Conservation (phyloP, 2,329 filamentous ascomycete genomes). For the Curvularia hawaiiensis region DNA sequence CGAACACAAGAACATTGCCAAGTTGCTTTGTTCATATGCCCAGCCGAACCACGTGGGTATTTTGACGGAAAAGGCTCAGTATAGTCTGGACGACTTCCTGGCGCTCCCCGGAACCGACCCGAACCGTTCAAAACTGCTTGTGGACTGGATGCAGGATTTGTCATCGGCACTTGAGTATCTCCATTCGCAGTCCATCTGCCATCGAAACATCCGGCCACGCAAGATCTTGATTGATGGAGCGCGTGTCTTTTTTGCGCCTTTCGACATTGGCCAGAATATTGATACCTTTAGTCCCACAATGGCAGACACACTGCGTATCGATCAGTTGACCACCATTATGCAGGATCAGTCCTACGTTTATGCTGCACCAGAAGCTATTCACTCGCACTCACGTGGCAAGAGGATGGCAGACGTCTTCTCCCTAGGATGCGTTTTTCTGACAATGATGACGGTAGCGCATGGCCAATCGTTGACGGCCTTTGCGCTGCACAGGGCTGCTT, state of each 20-base stretch:
- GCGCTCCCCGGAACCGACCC: conserved; percentile 36
- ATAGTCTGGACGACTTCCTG: conserved; percentile 47
- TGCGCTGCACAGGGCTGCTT: conserved; percentile 41
- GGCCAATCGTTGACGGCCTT: conserved; percentile 44
- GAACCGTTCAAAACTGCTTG: conserved; percentile 40
- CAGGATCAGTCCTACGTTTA: conserved; percentile 47
- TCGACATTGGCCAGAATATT: conserved; percentile 41
- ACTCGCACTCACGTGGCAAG: conserved; percentile 43
- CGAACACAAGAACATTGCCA: conserved; percentile 48
- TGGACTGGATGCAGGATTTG: conserved; percentile 50
- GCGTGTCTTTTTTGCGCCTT: conserved; percentile 44
- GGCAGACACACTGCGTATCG: conserved; percentile 34
- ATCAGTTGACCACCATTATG: conserved; percentile 39
- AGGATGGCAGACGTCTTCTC: conserved; percentile 48
- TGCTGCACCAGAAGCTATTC: conserved; percentile 46
- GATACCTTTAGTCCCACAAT: conserved; percentile 38
- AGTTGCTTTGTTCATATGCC: conserved; percentile 46
- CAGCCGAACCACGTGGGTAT: conserved; percentile 47
- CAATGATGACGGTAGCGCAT: conserved; percentile 47
- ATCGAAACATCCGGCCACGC: conserved; percentile 46
- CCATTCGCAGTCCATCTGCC: conserved; percentile 45
- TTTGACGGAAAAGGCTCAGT: conserved; percentile 40
- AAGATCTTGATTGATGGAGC: conserved; percentile 48
- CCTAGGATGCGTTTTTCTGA: conserved; percentile 48
- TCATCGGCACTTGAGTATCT: conserved; percentile 47